phyloP scores from a whole-genome alignment of 2,329 filamentous ascomycete species.

The Ceratocystis lukuohia region DNA sequence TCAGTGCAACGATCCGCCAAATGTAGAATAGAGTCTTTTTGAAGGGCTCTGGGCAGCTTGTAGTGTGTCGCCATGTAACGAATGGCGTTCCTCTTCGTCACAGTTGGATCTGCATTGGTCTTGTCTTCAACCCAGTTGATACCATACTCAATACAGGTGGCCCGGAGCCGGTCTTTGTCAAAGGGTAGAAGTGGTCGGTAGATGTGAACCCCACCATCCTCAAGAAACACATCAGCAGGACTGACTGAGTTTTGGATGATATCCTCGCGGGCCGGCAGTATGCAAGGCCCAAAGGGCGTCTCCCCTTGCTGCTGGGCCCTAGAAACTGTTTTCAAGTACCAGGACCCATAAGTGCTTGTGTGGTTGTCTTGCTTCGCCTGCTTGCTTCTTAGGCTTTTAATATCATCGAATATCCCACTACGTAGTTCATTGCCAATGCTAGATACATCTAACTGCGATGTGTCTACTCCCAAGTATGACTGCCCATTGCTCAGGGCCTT shows the following conservation, averaged over 20 bases:
- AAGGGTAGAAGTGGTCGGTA: constrained; percentile 59
- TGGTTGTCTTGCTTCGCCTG: background rate
- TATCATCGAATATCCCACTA: background rate
- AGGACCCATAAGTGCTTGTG: background rate
- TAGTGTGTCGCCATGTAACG: constrained; percentile 43
- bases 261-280: background rate
- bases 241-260: background rate
- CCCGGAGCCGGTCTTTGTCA: constrained; percentile 57
- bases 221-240: constrained; percentile 29
- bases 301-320: background rate
- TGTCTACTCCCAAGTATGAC: constrained; percentile 31
- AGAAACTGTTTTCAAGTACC: background rate
- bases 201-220: constrained; percentile 52
- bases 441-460: constrained; percentile 25
- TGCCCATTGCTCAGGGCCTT: constrained; percentile 31
- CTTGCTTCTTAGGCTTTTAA: background rate
- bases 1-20: constrained; percentile 42
- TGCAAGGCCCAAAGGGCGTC: background rate
- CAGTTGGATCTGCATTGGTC: constrained; percentile 64
- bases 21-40: constrained; percentile 47
- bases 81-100: constrained; percentile 72
- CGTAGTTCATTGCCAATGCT: constrained; percentile 22
- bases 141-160: constrained; percentile 55
- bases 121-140: constrained; percentile 71
- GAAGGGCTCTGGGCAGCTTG: constrained; percentile 55